phyloP scores from a whole-genome alignment of 1,284 basidiomycete species.

The Neonothopanus nambi region DNA sequence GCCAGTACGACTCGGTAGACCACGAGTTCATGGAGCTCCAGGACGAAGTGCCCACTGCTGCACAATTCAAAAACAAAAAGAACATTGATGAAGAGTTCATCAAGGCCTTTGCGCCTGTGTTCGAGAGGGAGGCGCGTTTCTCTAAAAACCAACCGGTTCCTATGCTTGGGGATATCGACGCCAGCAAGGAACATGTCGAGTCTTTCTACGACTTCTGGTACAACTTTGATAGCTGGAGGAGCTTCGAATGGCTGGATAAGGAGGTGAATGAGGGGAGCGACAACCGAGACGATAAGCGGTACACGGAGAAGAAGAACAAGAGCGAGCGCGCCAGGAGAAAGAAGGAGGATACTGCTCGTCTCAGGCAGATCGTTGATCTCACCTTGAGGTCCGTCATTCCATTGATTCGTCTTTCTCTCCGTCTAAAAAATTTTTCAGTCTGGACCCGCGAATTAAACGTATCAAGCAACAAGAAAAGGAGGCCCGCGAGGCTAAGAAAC shows the following conservation, averaged over 20 bases:
- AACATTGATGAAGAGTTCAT: constrained; percentile 49
- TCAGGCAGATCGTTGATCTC: constrained; percentile 87
- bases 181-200: constrained; percentile 84
- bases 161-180: constrained; percentile 70
- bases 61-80: constrained; percentile 58
- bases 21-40: constrained; percentile 74
- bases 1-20: constrained; percentile 97
- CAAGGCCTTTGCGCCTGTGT: constrained; percentile 75
- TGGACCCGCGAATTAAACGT: constrained; percentile 95
- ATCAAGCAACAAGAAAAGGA: constrained; percentile 98
- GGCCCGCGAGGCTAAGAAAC: constrained; percentile 92
- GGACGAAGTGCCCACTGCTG: constrained; percentile 73
- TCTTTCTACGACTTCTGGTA: constrained; percentile 99
- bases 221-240: constrained; percentile 98
- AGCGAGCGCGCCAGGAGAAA: constrained; percentile 93
- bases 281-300: constrained; percentile 97
- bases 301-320: constrained; percentile 99
- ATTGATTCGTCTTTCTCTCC: background rate
- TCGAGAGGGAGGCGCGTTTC: constrained; percentile 91
- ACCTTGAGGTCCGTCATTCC: constrained; percentile 52
- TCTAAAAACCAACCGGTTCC: constrained; percentile 89
- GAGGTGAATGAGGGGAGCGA: constrained; percentile 98
- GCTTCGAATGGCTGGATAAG: constrained; percentile 98
- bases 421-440: constrained; percentile 31
- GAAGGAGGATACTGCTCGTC: constrained; percentile 95